Evolutionary conservation across 2,329 filamentous ascomycete species (phyloP).

Genomic region (Penicillium sp.): DNA sequence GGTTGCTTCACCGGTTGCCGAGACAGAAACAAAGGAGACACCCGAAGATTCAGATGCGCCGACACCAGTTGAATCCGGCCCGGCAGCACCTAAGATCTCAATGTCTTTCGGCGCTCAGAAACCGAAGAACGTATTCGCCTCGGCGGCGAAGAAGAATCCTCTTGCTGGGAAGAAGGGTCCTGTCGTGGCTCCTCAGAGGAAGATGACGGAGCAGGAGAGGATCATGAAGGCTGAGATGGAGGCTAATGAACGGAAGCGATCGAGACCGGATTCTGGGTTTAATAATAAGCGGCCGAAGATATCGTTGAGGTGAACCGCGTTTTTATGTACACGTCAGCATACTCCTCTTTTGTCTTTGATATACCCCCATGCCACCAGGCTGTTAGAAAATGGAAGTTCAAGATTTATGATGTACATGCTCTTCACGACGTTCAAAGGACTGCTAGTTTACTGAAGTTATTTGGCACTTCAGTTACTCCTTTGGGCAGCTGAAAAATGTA

Average conservation of each 20-base stretch:
- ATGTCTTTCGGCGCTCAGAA: slow-evolving; percentile 59
- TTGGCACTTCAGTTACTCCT: too few relatives aligned
- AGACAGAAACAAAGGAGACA: slow-evolving; percentile 23
- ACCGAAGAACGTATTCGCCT: slow-evolving; percentile 66
- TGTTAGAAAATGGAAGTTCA: too few relatives aligned
- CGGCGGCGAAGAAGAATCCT: slow-evolving; percentile 65
- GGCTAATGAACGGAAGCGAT: slow-evolving; percentile 64
- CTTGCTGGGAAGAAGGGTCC: slow-evolving; percentile 65
- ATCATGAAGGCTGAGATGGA: slow-evolving; percentile 79
- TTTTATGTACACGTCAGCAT: neutral
- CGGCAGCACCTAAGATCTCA: slow-evolving; percentile 48
- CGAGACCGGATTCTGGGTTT: slow-evolving; percentile 32
- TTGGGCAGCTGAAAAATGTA: too few relatives aligned
- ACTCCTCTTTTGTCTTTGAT: too few relatives aligned
- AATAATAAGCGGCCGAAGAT: slow-evolving; percentile 35
- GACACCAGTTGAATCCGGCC: slow-evolving; percentile 5
- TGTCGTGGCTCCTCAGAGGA: slow-evolving; percentile 63
- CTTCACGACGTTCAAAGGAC: too few relatives aligned
- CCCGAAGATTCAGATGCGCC: neutral
- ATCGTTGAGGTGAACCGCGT: neutral
- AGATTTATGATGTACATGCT: too few relatives aligned
- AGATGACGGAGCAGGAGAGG: slow-evolving; percentile 81
- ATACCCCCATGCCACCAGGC: too few relatives aligned
- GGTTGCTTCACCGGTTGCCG: slow-evolving; percentile 19
- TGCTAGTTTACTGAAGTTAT: too few relatives aligned